These are phyloP conservation scores for Penstemon newberryi DNA, from an alignment of 257 asterid genomes.

Conservation along the genomic window DNA sequence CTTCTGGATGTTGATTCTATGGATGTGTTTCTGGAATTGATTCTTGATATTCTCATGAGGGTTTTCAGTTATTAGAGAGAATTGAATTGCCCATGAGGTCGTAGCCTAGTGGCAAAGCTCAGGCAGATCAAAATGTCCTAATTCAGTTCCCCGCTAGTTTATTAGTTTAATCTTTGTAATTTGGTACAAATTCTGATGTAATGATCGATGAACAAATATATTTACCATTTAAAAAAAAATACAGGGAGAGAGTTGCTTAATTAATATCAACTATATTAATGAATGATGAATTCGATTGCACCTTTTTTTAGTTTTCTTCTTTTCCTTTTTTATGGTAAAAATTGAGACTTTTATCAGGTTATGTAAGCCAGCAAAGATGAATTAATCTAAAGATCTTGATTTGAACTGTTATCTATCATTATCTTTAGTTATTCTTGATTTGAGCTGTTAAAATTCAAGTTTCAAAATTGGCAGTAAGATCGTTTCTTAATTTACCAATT, in stretches of 20 bases:
- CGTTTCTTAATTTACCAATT: constrained; percentile 18
- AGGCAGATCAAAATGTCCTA: too few species aligned
- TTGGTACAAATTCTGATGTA: too few species aligned
- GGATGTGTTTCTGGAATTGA: constrained; percentile 13
- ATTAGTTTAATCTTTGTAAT: too few species aligned
- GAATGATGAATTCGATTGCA: constrained; percentile 4
- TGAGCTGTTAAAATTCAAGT: constrained; percentile 1
- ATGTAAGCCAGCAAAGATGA: background rate
- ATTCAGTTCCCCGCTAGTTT: too few species aligned
- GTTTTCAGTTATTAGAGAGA: constrained; percentile 4
- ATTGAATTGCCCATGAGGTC: background rate
- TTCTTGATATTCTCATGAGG: constrained; percentile 19
- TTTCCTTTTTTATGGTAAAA: background rate
- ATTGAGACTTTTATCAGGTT: background rate
- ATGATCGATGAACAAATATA: too few species aligned
- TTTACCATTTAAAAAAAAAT: too few species aligned
- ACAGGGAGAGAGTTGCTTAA: too few species aligned
- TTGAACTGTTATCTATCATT: background rate
- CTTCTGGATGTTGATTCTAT: background rate
- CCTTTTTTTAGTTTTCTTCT: background rate
- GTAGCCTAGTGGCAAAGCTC: too few species aligned
- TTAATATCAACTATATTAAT: background rate
- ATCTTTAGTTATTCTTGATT: constrained; percentile 23
- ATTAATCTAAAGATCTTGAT: too few species aligned
- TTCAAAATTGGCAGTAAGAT: constrained; percentile 13